Conservation (phyloP, 768 basidiomycete genomes). For the Leucocoprinus sp. region DNA sequence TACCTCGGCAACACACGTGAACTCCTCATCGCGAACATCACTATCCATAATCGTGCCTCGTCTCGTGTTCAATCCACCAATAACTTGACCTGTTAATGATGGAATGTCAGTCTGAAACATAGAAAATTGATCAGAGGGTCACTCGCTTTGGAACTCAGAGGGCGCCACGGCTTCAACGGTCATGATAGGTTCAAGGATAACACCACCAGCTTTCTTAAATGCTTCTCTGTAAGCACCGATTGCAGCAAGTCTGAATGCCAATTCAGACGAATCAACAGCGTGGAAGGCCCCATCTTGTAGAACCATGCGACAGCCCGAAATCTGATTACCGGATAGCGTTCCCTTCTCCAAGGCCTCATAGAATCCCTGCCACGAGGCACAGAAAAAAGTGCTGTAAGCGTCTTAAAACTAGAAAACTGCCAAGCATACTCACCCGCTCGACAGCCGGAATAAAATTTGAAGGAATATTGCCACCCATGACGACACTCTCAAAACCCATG, state of each 20-base stretch:
- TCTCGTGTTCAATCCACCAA: constrained; percentile 87
- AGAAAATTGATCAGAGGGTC: background rate
- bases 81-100: constrained; percentile 59
- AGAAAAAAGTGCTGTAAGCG: background rate
- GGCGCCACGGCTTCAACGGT: constrained; percentile 96
- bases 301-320: constrained; percentile 80
- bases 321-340: constrained; percentile 76
- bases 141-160: constrained; percentile 84
- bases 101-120: background rate
- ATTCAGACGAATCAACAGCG: constrained; percentile 90
- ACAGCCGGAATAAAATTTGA: constrained; percentile 88
- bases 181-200: constrained; percentile 98
- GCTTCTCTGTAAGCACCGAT: constrained; percentile 91
- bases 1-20: constrained; percentile 85
- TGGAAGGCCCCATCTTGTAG: constrained; percentile 91
- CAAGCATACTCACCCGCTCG: constrained; percentile 59
- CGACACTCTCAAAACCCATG: constrained; percentile 72
- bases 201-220: constrained; percentile 65
- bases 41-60: constrained; percentile 93
- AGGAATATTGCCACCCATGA: constrained; percentile 92
- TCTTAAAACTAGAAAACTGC: background rate
- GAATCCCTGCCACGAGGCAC: constrained; percentile 70
- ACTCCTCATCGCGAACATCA: constrained; percentile 96
- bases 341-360: constrained; percentile 92
- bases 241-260: constrained; percentile 88